Conservation (phyloP, 2,329 filamentous ascomycete genomes). For the Fusarium cyanostomum region DNA sequence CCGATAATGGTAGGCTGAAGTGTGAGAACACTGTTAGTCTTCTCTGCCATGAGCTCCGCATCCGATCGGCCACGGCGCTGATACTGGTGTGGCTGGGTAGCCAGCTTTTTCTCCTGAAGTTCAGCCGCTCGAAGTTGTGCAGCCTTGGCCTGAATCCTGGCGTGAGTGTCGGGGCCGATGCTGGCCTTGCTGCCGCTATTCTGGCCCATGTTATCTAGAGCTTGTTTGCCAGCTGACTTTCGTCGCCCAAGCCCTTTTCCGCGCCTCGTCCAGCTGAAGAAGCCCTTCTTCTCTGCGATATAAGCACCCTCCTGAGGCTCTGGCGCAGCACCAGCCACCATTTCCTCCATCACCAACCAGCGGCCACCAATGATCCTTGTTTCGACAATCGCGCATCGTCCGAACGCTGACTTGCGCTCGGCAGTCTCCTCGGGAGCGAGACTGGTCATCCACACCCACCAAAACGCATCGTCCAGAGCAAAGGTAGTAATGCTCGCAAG, state of each 20-base stretch:
- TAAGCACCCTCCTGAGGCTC: slow-evolving; percentile 87
- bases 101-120: slow-evolving; percentile 63
- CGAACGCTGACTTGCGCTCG: slow-evolving; percentile 90
- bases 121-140: slow-evolving; percentile 81
- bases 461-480: slow-evolving; percentile 93
- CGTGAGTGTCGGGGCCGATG: slow-evolving; percentile 90
- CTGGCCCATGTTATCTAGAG: slow-evolving; percentile 57
- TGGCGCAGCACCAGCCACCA: slow-evolving; percentile 90
- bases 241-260: slow-evolving; percentile 71
- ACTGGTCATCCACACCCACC: slow-evolving; percentile 99
- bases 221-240: slow-evolving; percentile 74
- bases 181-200: slow-evolving; percentile 76
- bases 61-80: slow-evolving; percentile 65
- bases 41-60: slow-evolving; percentile 66
- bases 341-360: slow-evolving; percentile 96
- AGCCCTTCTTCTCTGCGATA: slow-evolving; percentile 93
- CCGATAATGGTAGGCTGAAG: slow-evolving; percentile 84
- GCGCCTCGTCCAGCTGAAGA: slow-evolving; percentile 86
- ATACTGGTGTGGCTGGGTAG: slow-evolving; percentile 48
- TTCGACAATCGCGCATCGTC: slow-evolving; percentile 90
- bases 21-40: slow-evolving; percentile 91
- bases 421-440: slow-evolving; percentile 88
- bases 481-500: slow-evolving; percentile 89
- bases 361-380: slow-evolving; percentile 82
- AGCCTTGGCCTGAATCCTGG: slow-evolving; percentile 90